Conservation (phyloP, 495 filamentous ascomycete species). For the Lindgomyces ingoldianus region DNA sequence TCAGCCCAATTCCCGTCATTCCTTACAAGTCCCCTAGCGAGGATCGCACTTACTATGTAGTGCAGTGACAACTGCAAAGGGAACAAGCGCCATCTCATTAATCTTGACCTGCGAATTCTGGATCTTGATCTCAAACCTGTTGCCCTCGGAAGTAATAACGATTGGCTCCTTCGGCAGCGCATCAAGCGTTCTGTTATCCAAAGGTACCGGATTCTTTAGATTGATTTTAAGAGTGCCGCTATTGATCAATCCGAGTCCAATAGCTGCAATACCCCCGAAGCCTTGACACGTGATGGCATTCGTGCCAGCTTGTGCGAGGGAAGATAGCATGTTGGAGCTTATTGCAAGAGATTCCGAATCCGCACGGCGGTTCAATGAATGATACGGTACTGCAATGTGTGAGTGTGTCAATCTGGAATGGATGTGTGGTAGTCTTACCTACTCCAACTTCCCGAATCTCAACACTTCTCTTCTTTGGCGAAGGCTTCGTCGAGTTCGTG, state of each 20-base stretch:
- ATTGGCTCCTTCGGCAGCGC: constrained; percentile 17
- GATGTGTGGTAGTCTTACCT: background rate
- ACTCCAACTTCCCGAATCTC: background rate
- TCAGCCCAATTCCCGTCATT: background rate
- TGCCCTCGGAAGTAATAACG: constrained; percentile 14
- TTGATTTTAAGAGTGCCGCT: constrained; percentile 6
- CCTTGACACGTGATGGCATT: constrained; percentile 19
- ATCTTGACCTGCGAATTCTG: constrained; percentile 1
- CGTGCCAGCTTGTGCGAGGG: constrained; percentile 6
- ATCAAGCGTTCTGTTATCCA: constrained; percentile 7
- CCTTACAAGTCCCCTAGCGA: background rate
- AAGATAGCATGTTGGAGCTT: constrained; percentile 4
- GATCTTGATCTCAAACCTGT: constrained; percentile 13
- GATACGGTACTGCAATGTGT: background rate
- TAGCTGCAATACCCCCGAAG: constrained; percentile 8
- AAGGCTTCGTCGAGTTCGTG: background rate
- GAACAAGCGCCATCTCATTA: constrained; percentile 1
- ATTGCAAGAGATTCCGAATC: constrained; percentile 6
- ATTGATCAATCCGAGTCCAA: constrained; percentile 6
- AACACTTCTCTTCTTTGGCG: background rate
- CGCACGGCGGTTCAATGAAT: background rate
- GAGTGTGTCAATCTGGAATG: background rate
- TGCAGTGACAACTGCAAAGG: constrained; percentile 1
- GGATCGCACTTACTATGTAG: constrained; percentile 7
- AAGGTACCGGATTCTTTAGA: background rate